A percentile compares a stretch with the other conserved stretches of the same genome.
Conservation (phyloP, 1,139 yeast species). For the Suhomyces terraborum region DNA sequence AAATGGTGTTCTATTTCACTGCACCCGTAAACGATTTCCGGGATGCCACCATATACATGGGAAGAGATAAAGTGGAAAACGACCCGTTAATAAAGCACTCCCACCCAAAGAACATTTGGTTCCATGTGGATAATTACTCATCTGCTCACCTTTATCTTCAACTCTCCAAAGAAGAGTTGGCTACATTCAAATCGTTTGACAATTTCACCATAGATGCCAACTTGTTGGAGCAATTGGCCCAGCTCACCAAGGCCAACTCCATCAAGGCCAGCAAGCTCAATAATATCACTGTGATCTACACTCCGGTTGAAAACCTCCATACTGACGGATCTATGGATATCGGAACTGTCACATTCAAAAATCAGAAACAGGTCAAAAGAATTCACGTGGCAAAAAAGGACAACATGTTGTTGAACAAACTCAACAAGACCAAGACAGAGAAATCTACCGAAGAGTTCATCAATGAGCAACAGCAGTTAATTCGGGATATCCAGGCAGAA, state of each 20-base stretch:
- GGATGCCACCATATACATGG: constrained; percentile 58
- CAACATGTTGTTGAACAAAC: constrained; percentile 62
- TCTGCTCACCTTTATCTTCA: constrained; percentile 83
- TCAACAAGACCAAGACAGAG: constrained; percentile 64
- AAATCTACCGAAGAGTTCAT: constrained; percentile 52
- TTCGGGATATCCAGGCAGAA: constrained; percentile 37
- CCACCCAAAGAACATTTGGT: constrained; percentile 73
- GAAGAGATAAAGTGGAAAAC: constrained; percentile 75
- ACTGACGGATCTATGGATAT: constrained; percentile 76
- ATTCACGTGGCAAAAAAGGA: constrained; percentile 59
- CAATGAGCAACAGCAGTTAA: constrained; percentile 42
- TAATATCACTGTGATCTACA: constrained; percentile 69
- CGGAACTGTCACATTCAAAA: constrained; percentile 80
- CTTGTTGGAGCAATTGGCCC: constrained; percentile 64
- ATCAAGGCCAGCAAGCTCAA: constrained; percentile 76
- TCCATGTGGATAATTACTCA: constrained; percentile 78
- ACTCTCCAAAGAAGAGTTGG: constrained; percentile 44
- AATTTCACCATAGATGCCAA: constrained; percentile 49
- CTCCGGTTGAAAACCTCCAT: constrained; percentile 74
- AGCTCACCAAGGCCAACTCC: constrained; percentile 77
- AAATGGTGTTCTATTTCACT: constrained; percentile 62
- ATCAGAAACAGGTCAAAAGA: constrained; percentile 54
- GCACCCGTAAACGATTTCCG: constrained; percentile 30
- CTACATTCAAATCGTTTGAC: constrained; percentile 30
- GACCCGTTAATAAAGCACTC: constrained; percentile 73